Conservation (phyloP, 306 rosid species). For the Vachellia pachyceras region DNA sequence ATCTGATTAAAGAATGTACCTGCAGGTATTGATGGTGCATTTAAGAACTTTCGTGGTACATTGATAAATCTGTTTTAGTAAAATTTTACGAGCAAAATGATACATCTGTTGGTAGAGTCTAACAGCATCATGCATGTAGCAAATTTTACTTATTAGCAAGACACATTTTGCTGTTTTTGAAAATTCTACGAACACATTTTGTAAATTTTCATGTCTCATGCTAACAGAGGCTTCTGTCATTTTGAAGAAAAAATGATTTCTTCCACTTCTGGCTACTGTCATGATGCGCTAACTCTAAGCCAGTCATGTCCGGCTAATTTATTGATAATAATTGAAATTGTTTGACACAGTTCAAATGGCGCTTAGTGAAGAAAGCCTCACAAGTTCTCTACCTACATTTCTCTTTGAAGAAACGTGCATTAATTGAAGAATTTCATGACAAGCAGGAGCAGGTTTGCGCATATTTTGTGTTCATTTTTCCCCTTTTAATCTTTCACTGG, state of each 20-base stretch:
- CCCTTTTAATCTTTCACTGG: not conserved
- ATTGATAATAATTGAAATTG: conserved; percentile 19
- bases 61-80: not conserved
- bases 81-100: not conserved
- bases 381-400: conserved; percentile 91
- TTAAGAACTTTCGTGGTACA: not conserved
- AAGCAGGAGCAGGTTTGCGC: conserved; percentile 87
- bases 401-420: conserved; percentile 81
- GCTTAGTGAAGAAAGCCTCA: conserved; percentile 80
- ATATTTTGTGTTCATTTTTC: conserved; percentile 3
- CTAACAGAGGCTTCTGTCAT: not conserved
- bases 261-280: not conserved
- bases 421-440: conserved; percentile 81
- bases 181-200: not conserved
- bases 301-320: conserved; percentile 30
- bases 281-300: not conserved
- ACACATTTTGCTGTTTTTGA: not conserved
- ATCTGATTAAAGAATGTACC: not conserved
- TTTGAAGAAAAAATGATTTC: not conserved
- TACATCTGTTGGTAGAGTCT: not conserved
- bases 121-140: not conserved
- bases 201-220: not conserved
- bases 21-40: not conserved
- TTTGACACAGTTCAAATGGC: conserved; percentile 81
- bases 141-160: not conserved